Percentiles rank a stretch among this genome's conserved stretches.
Evolutionary conservation across 805 yeast species (phyloP).

Genomic region (Clavispora santaluciae): DNA sequence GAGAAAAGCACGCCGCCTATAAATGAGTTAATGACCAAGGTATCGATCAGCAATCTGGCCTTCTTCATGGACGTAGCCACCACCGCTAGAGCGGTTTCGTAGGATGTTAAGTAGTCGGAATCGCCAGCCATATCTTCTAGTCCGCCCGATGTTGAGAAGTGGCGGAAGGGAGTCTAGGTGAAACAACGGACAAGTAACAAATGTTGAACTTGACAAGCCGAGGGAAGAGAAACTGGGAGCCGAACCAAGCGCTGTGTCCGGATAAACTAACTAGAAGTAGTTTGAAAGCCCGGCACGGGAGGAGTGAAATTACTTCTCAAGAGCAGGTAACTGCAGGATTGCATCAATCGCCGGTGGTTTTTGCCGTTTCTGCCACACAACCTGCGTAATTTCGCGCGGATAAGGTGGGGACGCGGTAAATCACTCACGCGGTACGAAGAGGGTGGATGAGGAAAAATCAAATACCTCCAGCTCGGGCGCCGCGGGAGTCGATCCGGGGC

Average conservation of each 20-base stretch:
- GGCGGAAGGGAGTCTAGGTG: too few relatives aligned
- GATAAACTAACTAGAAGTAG: neutral
- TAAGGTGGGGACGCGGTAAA: neutral
- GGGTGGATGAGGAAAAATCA: conserved; percentile 8
- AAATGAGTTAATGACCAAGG: conserved; percentile 57
- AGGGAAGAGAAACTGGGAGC: neutral
- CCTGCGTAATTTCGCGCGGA: conserved; percentile 7
- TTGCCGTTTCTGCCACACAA: neutral
- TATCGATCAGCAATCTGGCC: conserved; percentile 58
- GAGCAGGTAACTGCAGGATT: neutral
- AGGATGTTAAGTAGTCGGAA: conserved; percentile 58
- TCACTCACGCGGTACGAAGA: conserved; percentile 5
- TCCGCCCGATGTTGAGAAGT: neutral
- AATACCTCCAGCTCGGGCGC: neutral
- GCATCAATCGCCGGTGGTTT: neutral
- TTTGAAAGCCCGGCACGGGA: neutral
- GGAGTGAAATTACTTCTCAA: neutral
- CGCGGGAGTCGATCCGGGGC: neutral
- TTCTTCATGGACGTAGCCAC: conserved; percentile 86
- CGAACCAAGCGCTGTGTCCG: neutral
- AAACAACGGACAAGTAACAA: too few relatives aligned
- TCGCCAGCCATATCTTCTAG: conserved; percentile 15
- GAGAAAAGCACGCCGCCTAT: conserved; percentile 68
- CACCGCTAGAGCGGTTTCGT: conserved; percentile 78
- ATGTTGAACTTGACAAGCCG: too few relatives aligned